Evolutionary conservation across 495 filamentous ascomycete species (phyloP).

Genomic region (Clohesyomyces aquaticus): DNA sequence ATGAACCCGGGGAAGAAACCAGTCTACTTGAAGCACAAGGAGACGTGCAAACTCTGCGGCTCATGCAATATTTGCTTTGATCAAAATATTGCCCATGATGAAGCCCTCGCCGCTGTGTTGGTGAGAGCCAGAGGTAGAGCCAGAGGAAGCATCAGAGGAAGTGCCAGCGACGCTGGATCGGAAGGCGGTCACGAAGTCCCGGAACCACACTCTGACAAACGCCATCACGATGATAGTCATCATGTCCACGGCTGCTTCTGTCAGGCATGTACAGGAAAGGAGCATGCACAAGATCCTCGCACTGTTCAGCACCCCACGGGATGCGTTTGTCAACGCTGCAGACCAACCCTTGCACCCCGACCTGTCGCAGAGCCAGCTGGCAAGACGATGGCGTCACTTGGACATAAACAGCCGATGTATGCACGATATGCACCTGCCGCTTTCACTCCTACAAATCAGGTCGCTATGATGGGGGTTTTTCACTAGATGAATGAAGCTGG

Average conservation of each 20-base stretch:
- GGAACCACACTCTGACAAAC: background rate
- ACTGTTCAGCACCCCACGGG: background rate
- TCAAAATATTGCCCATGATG: background rate
- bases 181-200: too few relatives aligned
- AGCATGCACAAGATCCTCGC: background rate
- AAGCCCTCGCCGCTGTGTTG: background rate
- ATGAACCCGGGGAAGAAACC: background rate
- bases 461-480: too few relatives aligned
- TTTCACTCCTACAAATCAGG: too few relatives aligned
- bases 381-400: background rate
- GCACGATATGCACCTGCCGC: background rate
- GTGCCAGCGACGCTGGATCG: too few relatives aligned
- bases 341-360: background rate
- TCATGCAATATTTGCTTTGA: background rate
- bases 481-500: too few relatives aligned
- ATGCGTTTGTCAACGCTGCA: background rate
- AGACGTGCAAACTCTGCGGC: background rate
- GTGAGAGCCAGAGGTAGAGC: background rate
- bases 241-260: constrained; percentile 2
- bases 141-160: background rate
- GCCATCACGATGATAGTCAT: background rate
- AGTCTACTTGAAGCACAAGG: background rate
- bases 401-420: background rate
- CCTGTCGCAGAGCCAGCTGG: background rate
- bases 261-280: background rate